Evolutionary conservation across 805 yeast species (phyloP), one percentile per base, ranked within the genome.

Genomic region (Candida pini): DNA sequence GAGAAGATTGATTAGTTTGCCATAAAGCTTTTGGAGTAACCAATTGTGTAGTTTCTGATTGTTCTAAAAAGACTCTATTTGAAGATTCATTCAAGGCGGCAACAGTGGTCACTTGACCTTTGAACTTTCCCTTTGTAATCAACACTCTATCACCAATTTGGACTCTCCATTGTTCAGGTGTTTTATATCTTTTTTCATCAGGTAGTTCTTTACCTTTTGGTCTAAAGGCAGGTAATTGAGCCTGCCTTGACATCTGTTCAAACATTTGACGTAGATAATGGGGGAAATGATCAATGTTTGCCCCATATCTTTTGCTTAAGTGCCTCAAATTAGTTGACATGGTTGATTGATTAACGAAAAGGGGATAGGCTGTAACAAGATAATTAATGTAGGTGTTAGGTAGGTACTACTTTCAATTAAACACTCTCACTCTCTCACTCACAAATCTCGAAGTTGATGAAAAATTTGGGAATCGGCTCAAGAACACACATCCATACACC

Each of bases 131-230:
- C 33, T 69, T 70, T 18, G 76, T 65, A 18, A 87, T 68, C 53
- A 86, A 72, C 2, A 84, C 95, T 41, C 81, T 66, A 60, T 86
- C 96, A 15, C 95, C 95, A 16, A 75, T 76, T 30, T 78, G 65
- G 44, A 75, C 77, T 30, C 75, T 78, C 66, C 82, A 71, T 30
- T 81, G 70, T 40, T 66, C 65, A 22, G 73, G 63, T 12, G 64
- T 62, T 46, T 69, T 69, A 40, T 42, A 54, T 35, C 53, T 43
- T 28, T 58, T 54, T 10, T 54, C 51, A 28, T 54, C 55, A 3
- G 58, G 58, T 13, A 64, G 62, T 18, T 48, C 48, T 18, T 43
- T 37, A 9, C 39, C 47, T 31, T 48, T 49, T 6, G 54, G 44
- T 38, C 52, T 38, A 16, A 56, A 44, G 3, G 60, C 62, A 6